Conservation (phyloP, 352 stramenopile genomes). For the Pythium guiyangense region DNA sequence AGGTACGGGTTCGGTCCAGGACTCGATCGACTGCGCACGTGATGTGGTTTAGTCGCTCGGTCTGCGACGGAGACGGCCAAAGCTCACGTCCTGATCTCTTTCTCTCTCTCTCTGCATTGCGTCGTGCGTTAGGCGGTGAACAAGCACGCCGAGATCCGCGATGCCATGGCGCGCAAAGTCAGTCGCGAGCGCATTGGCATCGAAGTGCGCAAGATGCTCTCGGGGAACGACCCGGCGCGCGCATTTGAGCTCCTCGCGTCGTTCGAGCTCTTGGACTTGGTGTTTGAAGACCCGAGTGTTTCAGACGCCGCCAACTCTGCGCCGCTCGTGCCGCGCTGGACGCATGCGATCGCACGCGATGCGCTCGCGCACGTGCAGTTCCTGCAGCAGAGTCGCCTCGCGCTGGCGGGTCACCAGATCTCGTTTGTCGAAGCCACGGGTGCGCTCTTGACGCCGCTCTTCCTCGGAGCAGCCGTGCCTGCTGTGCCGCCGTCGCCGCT, state of each 20-base stretch:
- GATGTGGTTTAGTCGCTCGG: background rate
- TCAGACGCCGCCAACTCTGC: background rate
- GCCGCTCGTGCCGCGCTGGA: slow-evolving; percentile 26
- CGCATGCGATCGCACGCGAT: slow-evolving; percentile 20
- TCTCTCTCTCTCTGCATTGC: background rate
- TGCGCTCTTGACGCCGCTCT: slow-evolving; percentile 48
- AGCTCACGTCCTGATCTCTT: too few relatives aligned
- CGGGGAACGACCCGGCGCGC: slow-evolving; percentile 45
- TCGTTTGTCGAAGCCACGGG: slow-evolving; percentile 52
- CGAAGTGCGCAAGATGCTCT: slow-evolving; percentile 79
- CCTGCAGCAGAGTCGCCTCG: slow-evolving; percentile 43
- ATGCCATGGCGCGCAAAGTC: slow-evolving; percentile 80
- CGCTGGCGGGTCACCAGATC: slow-evolving; percentile 36
- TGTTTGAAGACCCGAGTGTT: slow-evolving; percentile 47
- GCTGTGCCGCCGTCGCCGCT: slow-evolving; percentile 18
- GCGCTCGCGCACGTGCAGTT: slow-evolving; percentile 31
- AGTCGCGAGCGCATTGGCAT: slow-evolving; percentile 89
- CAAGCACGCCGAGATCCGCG: slow-evolving; percentile 46
- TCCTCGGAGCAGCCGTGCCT: slow-evolving; percentile 15
- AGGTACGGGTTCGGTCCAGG: background rate
- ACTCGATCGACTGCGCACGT: slow-evolving; percentile 21
- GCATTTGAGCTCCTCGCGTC: slow-evolving; percentile 52
- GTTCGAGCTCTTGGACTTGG: slow-evolving; percentile 56
- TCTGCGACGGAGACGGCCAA: background rate
- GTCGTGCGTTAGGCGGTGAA: slow-evolving; percentile 24